Evolutionary conservation across 768 basidiomycete genomes (phyloP).

Genomic region (Pleurotus ostreatus): DNA sequence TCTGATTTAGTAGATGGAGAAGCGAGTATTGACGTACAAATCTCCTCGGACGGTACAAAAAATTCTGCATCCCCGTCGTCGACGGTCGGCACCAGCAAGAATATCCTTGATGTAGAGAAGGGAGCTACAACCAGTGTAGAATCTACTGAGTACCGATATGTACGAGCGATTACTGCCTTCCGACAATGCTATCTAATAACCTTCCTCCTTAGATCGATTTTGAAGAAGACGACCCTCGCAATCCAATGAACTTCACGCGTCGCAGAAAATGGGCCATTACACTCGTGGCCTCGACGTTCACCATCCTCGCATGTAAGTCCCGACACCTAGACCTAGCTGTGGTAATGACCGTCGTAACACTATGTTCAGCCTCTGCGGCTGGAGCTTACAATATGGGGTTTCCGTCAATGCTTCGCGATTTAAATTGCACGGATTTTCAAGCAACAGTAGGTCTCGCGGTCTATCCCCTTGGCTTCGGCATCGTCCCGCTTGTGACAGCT

Average conservation of each 20-base stretch:
- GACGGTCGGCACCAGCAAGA: no score
- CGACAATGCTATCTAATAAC: no score
- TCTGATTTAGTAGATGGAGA: no score
- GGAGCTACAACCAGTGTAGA: no score
- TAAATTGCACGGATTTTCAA: conserved; percentile 26
- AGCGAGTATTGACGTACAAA: no score
- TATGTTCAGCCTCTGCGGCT: conserved; percentile 30
- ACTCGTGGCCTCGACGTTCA: conserved; percentile 40
- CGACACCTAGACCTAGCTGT: background rate
- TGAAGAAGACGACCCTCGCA: conserved; percentile 30
- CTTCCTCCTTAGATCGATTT: conserved; percentile 32
- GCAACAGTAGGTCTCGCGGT: conserved; percentile 32
- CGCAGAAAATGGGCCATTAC: conserved; percentile 41
- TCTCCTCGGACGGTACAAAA: no score
- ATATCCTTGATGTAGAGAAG: no score
- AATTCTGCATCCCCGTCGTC: no score
- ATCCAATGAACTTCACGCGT: conserved; percentile 34
- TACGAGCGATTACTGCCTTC: no score
- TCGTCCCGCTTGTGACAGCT: conserved; percentile 51
- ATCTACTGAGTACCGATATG: no score
- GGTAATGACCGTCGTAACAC: background rate
- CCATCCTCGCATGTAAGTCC: conserved; percentile 40
- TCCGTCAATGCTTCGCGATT: conserved; percentile 38
- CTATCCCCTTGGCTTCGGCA: conserved; percentile 45
- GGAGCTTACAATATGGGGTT: conserved; percentile 42